Evolutionary conservation across 2,329 filamentous ascomycete genomes (phyloP).

Genomic region (Penicillium sp.): DNA sequence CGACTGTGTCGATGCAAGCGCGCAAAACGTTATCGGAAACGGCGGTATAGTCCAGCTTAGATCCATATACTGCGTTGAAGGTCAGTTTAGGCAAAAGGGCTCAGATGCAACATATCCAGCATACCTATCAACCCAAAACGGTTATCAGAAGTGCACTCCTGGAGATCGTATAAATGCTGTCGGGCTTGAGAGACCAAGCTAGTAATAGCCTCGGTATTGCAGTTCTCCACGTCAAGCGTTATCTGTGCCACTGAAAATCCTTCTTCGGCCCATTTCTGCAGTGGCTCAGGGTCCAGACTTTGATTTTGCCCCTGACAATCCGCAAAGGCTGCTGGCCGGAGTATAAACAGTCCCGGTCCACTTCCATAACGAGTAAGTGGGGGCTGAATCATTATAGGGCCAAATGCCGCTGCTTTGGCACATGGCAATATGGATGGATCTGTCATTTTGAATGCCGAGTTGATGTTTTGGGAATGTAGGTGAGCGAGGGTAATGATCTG

Average conservation of each 20-base stretch:
- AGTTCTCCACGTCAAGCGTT: slow-evolving; percentile 12
- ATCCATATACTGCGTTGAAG: slow-evolving; percentile 25
- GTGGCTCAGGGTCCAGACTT: slow-evolving; percentile 54
- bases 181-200: background rate
- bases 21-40: slow-evolving; percentile 12
- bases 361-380: slow-evolving; percentile 51
- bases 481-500: background rate
- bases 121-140: slow-evolving; percentile 25
- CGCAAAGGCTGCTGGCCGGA: slow-evolving; percentile 37
- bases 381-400: slow-evolving; percentile 26
- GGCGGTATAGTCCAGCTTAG: slow-evolving; percentile 21
- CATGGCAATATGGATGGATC: background rate
- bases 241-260: slow-evolving; percentile 64
- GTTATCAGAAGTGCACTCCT: slow-evolving; percentile 26
- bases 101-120: background rate
- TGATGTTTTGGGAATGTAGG: background rate
- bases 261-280: slow-evolving; percentile 71
- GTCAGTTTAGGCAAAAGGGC: background rate
- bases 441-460: background rate
- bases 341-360: slow-evolving; percentile 51
- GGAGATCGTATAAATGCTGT: slow-evolving; percentile 11
- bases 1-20: background rate
- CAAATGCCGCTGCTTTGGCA: slow-evolving; percentile 7
- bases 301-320: slow-evolving; percentile 32
- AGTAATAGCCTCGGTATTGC: background rate